Base-by-base conservation (phyloP, 1,284 basidiomycete species). In the Neotropicomus parvogracilis region DNA sequence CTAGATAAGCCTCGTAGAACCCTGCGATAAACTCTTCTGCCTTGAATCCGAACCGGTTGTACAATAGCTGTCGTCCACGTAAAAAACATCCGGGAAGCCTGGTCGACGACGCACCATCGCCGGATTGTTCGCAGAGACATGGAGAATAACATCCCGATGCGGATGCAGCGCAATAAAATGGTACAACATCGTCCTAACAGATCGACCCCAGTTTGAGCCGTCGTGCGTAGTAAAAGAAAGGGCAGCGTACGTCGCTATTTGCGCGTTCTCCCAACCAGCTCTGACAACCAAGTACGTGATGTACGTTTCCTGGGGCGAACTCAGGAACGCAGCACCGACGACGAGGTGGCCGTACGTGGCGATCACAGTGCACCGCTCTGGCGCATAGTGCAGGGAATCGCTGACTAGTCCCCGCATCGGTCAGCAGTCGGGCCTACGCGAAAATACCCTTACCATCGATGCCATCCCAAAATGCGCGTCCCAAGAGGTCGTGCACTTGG, bases 11-110 rank as follows among this genome's bases (percentile, higher is more conserved):
- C 38, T 87, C 83, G 54, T 89, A 90, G 57, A 90, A 90, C 16
- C 84, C 85, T 24, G 79, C 78, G 31, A 90, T 75, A 55, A 88
- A 89, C 60, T 86, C 85, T 64, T 89, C 87, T 0, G 85, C 84
- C 59, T 90, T 90, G 75, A 90, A 89, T 16, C 88, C 88, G 56
- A 90, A 89, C 44, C 80, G 79, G 54, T 90, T 89, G 65, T 90
- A 90, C 13, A 89, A 62, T 6, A 89, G 68, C 87, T 88, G 48
- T 29, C 27, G 6, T 27, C 26, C 24, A n/a, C 8, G 2, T 28
- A 19, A 26, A 16, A 19, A 26, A 16, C 10, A 12, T 24, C 16
- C 4, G 1, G 11, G 11, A 0, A 24, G 24, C 24, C 24, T 2
- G 13, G 0, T 24, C 1, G n/a, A 29, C 6, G 28, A 48, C 70